Conservation (phyloP, 2,329 filamentous ascomycete species). For the Curvularia lunata region DNA sequence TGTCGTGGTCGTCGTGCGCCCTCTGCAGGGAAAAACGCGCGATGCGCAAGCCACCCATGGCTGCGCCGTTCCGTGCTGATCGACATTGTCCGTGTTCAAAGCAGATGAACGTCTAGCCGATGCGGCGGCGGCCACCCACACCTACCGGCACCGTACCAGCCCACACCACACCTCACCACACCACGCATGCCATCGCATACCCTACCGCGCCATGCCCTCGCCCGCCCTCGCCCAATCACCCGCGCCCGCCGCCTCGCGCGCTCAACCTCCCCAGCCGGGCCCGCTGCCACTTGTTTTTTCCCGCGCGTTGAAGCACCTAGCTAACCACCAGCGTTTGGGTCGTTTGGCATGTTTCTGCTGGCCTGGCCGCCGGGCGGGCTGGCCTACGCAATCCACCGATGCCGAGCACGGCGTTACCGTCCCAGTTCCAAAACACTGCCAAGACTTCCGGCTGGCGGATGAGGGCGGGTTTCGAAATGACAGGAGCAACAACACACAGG, state of each 20-base stretch:
- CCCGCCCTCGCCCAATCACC: too few species aligned
- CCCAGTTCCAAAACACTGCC: slow-evolving; percentile 43
- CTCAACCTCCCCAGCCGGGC: slow-evolving; percentile 19
- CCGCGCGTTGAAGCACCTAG: slow-evolving; percentile 38
- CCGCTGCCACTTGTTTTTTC: slow-evolving; percentile 11
- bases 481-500: slow-evolving; percentile 27
- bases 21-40: slow-evolving; percentile 40
- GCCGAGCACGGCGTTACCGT: slow-evolving; percentile 25
- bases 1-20: slow-evolving; percentile 14
- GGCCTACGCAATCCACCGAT: slow-evolving; percentile 35
- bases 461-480: slow-evolving; percentile 41
- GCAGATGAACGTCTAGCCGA: slow-evolving; percentile 30
- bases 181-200: neutral
- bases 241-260: slow-evolving; percentile 27
- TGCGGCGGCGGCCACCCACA: slow-evolving; percentile 4
- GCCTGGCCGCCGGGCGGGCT: neutral
- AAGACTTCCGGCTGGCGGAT: slow-evolving; percentile 37
- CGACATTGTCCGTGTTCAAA: slow-evolving; percentile 37
- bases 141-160: too few species aligned
- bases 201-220: too few species aligned
- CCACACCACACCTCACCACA: neutral
- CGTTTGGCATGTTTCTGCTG: slow-evolving; percentile 42
- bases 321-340: slow-evolving; percentile 42
- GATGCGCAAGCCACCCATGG: slow-evolving; percentile 41
- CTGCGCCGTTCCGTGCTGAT: slow-evolving; percentile 28